Evolutionary conservation across 768 basidiomycete species (phyloP).

Genomic region (Kwoniella pini): DNA sequence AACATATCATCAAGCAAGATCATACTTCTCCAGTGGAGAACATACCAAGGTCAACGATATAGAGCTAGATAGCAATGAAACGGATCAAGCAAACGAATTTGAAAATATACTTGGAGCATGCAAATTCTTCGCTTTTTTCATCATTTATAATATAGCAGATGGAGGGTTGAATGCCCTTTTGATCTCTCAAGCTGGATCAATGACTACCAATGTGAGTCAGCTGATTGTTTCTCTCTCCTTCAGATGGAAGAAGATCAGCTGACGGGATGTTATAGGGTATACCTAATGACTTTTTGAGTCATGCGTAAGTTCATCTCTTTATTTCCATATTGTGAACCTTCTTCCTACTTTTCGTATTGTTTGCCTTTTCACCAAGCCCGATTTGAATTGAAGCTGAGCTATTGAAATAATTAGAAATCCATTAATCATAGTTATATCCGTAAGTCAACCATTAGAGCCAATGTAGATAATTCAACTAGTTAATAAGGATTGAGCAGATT

Average conservation of each 20-base stretch:
- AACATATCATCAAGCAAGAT: conserved; percentile 12
- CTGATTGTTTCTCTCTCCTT: not conserved
- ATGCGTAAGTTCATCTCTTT: conserved; percentile 12
- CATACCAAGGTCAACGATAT: not conserved
- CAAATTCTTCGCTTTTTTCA: conserved; percentile 43
- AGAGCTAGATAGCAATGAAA: not conserved
- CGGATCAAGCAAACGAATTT: not conserved
- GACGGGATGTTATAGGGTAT: conserved; percentile 15
- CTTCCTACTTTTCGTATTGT: no score
- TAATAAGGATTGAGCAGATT: conserved; percentile 3
- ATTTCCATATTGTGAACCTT: no score
- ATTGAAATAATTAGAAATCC: conserved; percentile 19
- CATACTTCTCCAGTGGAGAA: not conserved
- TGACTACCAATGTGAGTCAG: conserved; percentile 34
- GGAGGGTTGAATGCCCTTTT: conserved; percentile 41
- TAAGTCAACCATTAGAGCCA: conserved; percentile 2
- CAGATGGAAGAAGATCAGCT: not conserved
- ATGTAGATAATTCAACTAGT: not conserved
- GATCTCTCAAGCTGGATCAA: conserved; percentile 42
- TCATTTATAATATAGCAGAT: conserved; percentile 44
- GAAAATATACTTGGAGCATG: conserved; percentile 25
- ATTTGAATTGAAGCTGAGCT: not conserved
- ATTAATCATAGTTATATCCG: conserved; percentile 18
- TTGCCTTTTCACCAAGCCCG: not conserved
- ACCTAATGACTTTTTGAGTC: conserved; percentile 46